A percentile compares a stretch with the other conserved stretches of the same genome.
Evolutionary conservation across 2,329 filamentous ascomycete genomes (phyloP).

Genomic region (Sclerotinia minor): DNA sequence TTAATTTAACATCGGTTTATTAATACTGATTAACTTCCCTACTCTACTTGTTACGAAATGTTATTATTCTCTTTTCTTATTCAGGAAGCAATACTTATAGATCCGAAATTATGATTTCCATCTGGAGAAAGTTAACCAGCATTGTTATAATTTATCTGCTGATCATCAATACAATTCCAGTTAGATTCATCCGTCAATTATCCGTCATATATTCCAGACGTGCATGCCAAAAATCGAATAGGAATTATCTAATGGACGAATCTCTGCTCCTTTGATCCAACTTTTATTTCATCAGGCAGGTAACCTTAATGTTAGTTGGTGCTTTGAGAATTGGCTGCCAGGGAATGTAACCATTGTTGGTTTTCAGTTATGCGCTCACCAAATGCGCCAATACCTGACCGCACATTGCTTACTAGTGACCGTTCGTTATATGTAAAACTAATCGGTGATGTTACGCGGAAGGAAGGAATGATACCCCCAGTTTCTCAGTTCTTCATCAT

Average conservation of each 20-base stretch:
- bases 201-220: background rate
- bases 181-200: slow-evolving; percentile 3
- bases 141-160: background rate
- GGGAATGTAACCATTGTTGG: background rate
- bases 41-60: background rate
- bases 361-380: background rate
- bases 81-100: background rate
- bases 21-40: background rate
- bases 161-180: background rate
- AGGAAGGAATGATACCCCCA: background rate
- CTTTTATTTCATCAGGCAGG: background rate
- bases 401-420: background rate
- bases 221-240: background rate
- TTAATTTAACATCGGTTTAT: background rate
- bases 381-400: background rate
- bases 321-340: background rate
- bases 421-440: too few species aligned
- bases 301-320: background rate
- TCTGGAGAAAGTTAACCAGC: background rate
- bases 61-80: background rate
- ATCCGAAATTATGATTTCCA: slow-evolving; percentile 14
- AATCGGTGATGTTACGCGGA: background rate
- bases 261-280: background rate
- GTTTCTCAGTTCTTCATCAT: background rate
- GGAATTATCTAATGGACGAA: background rate